phyloP scores from a whole-genome alignment of 148 eudicot species.

The Euryodendron excelsum region DNA sequence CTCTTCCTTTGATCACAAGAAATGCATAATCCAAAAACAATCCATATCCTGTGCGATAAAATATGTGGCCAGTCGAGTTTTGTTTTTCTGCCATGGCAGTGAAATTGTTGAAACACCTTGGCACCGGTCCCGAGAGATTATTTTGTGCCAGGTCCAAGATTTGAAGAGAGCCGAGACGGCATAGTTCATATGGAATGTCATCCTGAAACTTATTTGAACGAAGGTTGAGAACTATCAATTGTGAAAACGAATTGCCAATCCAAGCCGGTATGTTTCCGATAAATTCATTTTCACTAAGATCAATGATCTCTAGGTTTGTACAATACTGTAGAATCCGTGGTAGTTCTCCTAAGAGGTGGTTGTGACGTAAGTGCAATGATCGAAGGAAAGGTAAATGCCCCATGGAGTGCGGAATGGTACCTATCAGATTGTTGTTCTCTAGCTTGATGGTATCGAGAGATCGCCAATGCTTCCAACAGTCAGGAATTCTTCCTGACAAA shows the following conservation, averaged over 20 bases:
- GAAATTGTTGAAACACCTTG: constrained; percentile 6
- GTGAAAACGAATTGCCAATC: background rate
- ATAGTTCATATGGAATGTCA: background rate
- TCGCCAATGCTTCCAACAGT: background rate
- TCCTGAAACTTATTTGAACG: background rate
- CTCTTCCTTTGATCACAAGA: constrained; percentile 6
- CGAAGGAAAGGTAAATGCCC: background rate
- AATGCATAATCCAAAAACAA: background rate
- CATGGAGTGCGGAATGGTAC: background rate
- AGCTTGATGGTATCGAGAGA: background rate
- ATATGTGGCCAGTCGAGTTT: background rate
- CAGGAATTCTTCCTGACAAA: constrained; percentile 2
- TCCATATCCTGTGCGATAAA: background rate
- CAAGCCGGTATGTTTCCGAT: constrained; percentile 14
- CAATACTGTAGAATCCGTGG: constrained; percentile 10
- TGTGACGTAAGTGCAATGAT: background rate
- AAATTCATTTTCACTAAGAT: constrained; percentile 9
- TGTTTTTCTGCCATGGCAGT: constrained; percentile 7
- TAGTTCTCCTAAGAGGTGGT: constrained; percentile 9
- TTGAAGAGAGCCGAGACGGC: background rate
- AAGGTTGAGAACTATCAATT: background rate
- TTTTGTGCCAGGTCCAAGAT: constrained; percentile 8
- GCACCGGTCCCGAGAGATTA: background rate
- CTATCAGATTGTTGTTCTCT: background rate
- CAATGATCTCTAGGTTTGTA: background rate